Evolutionary conservation across 2,329 filamentous ascomycete species (phyloP), one percentile per base, ranked within the genome.

Genomic region (Xylaria sp.): DNA sequence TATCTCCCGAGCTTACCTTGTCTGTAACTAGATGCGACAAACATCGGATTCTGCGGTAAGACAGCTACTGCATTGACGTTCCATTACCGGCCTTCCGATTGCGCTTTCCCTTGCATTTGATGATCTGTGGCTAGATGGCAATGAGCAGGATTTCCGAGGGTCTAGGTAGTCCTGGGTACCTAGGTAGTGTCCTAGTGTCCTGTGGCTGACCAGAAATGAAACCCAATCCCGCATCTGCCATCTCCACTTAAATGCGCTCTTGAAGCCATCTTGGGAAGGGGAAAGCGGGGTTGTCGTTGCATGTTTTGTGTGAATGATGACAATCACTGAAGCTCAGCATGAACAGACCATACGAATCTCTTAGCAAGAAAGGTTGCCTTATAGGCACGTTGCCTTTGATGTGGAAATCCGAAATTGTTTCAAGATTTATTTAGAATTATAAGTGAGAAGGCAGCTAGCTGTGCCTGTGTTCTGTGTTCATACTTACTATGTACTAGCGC

Each of bases 1-100:
- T 65, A 65, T 68, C 66, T 68, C 7, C 10, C 20, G 52, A 41
- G 43, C 55, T 60, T 30, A 60, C 50, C 43, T 48, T 13, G 23
- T 10, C 43, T 39, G 53, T 60, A 56, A 28, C 36, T 23, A 41
- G 56, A 67, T 64, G 25, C 23, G n/a, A 30, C 41, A 23, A 28
- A 23, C 30, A 34, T 43, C n/a, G n/a, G 20, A 25, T 48, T 43
- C 41, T 7, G 15, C 15, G 15, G 18, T 28, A 50, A 48, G n/a
- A 34, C n/a, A 18, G 25, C 30, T 53, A 6, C 6, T 25, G 61
- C 30, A 53, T 50, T 50, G 32, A 15, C 30, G 36, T 20, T 60
- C 23, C 20, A 13, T 32, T 23, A 20, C 18, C 32, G 43, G 32
- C 25, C 18, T 50, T 32, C 53, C 20, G 50, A 46, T 30, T 53